A percentile compares a stretch with the other conserved stretches of the same genome.
Evolutionary conservation across 345 rosid species (phyloP).

Genomic region (Brassica nigra): DNA sequence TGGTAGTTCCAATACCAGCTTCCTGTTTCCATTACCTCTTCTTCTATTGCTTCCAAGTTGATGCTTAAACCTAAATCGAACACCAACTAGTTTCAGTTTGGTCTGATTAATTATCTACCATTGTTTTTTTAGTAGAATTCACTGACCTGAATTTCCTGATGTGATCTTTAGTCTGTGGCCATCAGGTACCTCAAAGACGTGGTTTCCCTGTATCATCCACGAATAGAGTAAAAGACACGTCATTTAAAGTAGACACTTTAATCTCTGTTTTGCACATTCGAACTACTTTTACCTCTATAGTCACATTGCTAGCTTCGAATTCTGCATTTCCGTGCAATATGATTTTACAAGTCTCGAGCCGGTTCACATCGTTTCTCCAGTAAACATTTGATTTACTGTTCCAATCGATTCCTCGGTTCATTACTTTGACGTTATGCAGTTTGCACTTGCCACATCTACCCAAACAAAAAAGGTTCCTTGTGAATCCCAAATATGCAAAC

Average conservation of each 20-base stretch:
- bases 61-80: slow-evolving; percentile 53
- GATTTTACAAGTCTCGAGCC: slow-evolving; percentile 67
- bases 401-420: slow-evolving; percentile 86
- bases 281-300: slow-evolving; percentile 55
- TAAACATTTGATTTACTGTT: slow-evolving; percentile 62
- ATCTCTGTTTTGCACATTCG: background rate
- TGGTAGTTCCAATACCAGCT: slow-evolving; percentile 92
- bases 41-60: slow-evolving; percentile 55
- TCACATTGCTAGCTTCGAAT: slow-evolving; percentile 77
- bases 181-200: slow-evolving; percentile 82
- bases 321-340: slow-evolving; percentile 89
- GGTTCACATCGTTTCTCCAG: slow-evolving; percentile 81
- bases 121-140: background rate
- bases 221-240: background rate
- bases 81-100: slow-evolving; percentile 10
- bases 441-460: slow-evolving; percentile 86
- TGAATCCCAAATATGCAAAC: background rate
- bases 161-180: slow-evolving; percentile 71
- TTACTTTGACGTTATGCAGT: slow-evolving; percentile 67
- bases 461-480: background rate
- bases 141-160: slow-evolving; percentile 61
- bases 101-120: background rate
- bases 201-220: slow-evolving; percentile 64
- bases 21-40: slow-evolving; percentile 59
- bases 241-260: background rate